A percentile compares a stretch with the other conserved stretches of the same genome.
Conservation (phyloP, 352 stramenopile species). For the Phytophthora chlamydospora region DNA sequence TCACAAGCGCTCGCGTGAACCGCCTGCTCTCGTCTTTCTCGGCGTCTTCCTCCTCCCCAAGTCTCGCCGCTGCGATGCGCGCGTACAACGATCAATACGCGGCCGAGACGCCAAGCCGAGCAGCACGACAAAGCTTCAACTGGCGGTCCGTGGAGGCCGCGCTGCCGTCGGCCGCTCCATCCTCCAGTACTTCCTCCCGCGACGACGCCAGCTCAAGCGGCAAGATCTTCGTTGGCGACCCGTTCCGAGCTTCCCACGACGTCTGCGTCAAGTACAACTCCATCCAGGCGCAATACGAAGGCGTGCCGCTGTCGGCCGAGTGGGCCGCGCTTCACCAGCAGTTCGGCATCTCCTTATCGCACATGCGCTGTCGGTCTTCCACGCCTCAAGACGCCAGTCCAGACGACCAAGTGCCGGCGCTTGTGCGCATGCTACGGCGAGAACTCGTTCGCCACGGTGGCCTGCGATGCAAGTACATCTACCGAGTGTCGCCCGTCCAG, state of each 20-base stretch:
- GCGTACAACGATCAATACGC: constrained; percentile 31
- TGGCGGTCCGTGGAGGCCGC: constrained; percentile 33
- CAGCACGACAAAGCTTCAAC: constrained; percentile 31
- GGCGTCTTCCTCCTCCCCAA: constrained; percentile 29
- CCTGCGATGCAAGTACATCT: constrained; percentile 59
- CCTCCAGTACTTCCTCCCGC: background rate
- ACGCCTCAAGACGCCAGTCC: constrained; percentile 13
- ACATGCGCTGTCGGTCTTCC: constrained; percentile 45
- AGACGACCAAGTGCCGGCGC: constrained; percentile 46
- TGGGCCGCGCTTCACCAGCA: constrained; percentile 53
- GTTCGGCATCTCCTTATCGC: constrained; percentile 54
- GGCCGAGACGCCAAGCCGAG: constrained; percentile 7
- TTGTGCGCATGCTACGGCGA: constrained; percentile 60
- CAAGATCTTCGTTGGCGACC: constrained; percentile 54
- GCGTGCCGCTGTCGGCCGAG: constrained; percentile 34
- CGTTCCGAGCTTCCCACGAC: constrained; percentile 54
- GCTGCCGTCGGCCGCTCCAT: constrained; percentile 9
- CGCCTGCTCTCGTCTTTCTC: constrained; percentile 36
- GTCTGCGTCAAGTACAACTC: constrained; percentile 67
- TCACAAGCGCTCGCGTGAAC: constrained; percentile 47
- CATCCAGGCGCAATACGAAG: constrained; percentile 58
- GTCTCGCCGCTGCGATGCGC: constrained; percentile 27
- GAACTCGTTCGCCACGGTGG: constrained; percentile 56
- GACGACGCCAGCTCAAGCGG: constrained; percentile 9
- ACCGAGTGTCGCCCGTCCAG: constrained; percentile 57